These are phyloP conservation scores for Cajanus cajan DNA, from an alignment of 306 rosid genomes.

Conservation along the genomic window DNA sequence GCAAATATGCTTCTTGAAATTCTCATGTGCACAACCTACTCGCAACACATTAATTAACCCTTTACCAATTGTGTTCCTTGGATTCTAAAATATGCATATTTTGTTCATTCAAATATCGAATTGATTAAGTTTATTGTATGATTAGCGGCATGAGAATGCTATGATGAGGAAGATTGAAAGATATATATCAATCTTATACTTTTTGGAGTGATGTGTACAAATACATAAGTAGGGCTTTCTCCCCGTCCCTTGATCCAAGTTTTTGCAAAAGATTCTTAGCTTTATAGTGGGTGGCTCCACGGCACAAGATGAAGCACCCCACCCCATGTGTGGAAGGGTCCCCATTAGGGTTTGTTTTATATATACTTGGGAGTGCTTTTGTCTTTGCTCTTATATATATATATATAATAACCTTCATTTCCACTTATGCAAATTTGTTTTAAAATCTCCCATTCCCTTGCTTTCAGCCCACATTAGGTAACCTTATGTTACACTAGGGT, in stretches of 20 bases:
- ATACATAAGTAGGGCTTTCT: not conserved
- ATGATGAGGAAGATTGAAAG: constrained; percentile 2
- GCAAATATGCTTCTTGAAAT: not conserved
- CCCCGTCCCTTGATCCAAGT: constrained; percentile 33
- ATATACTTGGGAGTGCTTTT: constrained; percentile 44
- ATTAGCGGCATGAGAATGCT: not conserved
- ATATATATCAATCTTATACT: not conserved
- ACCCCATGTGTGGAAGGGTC: constrained; percentile 96
- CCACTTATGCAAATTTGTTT: constrained; percentile 30
- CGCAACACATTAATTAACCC: not conserved
- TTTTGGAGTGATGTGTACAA: not conserved
- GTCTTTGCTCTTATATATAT: constrained; percentile 72
- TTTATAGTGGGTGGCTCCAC: constrained; percentile 69
- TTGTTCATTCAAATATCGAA: not conserved
- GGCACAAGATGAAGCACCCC: constrained; percentile 49
- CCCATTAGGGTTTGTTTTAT: constrained; percentile 67
- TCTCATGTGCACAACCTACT: not conserved
- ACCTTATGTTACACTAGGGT: constrained; percentile 44
- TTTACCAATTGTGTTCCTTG: not conserved
- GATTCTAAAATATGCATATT: not conserved
- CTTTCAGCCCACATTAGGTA: constrained; percentile 47
- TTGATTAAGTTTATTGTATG: not conserved
- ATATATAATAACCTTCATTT: too few species aligned
- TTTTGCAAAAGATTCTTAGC: constrained; percentile 62
- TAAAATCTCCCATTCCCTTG: constrained; percentile 7